Base-by-base conservation (phyloP, 1,284 basidiomycete species). In the Amylostereum chailletii region DNA sequence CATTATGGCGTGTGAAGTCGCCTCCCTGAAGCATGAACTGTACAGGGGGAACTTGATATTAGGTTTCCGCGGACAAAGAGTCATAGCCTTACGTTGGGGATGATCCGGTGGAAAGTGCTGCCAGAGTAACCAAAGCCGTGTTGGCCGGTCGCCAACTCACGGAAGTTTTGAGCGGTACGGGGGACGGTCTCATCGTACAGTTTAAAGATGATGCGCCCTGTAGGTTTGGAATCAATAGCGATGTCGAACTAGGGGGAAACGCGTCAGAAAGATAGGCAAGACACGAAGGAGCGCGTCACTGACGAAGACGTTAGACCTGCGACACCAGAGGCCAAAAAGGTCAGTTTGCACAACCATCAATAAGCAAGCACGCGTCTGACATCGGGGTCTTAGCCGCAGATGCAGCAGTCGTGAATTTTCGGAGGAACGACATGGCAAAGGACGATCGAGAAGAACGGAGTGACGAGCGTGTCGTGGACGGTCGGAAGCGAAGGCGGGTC, bases 11-110 rank as follows among this genome's bases (percentile, higher is more conserved):
- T 26, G 83, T 86, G 63, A 89, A 86, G 68, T 89, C 86, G 42
- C 86, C 86, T 11, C 86, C 86, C 64, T 93, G 90, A 47, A 90
- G 65, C 90, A 92, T 92, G 71, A 92, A 92, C 79, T 85, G 55
- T 2, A 48, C 26, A 49, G 41, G 5, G 3, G 19, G 19, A 19
- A 19, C 19, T 19, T 19, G 19, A 19, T 19, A 19, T 19, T 19
- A 19, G 19, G 19, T 19, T 19, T 19, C 19, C 19, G 36, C 30
- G 8, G 19, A 38, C 41, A 41, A 4, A 31, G 19, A 52, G 29
- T 19, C 31, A 34, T 10, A 11, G 42, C 57, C 66, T 6, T 43
- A 79, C 79, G 52, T 73, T 66, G 30, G 83, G 83, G 53, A 87
- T 94, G 65, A 94, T 81, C 51, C 94, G 81, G 66, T 96, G 94